Base-by-base conservation (phyloP, 768 basidiomycete genomes). In the Leccinum fibrillosum region DNA sequence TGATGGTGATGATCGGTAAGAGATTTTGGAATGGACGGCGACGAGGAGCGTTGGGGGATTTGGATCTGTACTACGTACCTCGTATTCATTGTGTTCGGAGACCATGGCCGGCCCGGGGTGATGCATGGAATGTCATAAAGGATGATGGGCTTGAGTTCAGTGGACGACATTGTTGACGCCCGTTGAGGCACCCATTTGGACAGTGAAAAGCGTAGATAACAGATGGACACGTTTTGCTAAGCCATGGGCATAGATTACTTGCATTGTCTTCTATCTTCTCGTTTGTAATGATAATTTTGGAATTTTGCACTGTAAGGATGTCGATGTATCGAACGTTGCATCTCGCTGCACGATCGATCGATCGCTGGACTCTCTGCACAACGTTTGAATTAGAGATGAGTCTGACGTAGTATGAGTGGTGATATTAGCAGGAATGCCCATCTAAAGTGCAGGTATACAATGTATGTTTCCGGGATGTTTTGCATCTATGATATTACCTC, bases 51-150 rank as follows among this genome's bases (percentile, higher is more conserved):
- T 6, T 6, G 4, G 6, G 10, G 5, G n/a, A 5, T 19, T 11
- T 9, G 17, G 17, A 21, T 3, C 17, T 17, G 17, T n/a, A 39
- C 17, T 21, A 2, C 30, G 23, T 19, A 53, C 62, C 62, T 64
- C 9, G 57, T 60, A 4, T 64, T 63, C 62, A 64, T 60, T 7
- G 57, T 60, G 28, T 77, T 78, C 1, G 73, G 72, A 21, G 75
- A 76, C 76, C 77, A 78, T 19, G 67, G 63, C 13, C 64, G 69
- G 17, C 64, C 65, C 1, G 64, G 66, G 1, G 64, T 45, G 3
- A 51, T 60, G n/a, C 65, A 69, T 7, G 74, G 65, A 19, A 76
- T 74, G 44, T 78, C 77, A 56, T 75, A 77, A 7, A 77, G 61
- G 21, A 65, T 58, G 53, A 77, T 73, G 44, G 68, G 64, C 32